Evolutionary conservation across 371 early-diverging fungal species (phyloP).

Genomic region (Mucor ambiguus): DNA sequence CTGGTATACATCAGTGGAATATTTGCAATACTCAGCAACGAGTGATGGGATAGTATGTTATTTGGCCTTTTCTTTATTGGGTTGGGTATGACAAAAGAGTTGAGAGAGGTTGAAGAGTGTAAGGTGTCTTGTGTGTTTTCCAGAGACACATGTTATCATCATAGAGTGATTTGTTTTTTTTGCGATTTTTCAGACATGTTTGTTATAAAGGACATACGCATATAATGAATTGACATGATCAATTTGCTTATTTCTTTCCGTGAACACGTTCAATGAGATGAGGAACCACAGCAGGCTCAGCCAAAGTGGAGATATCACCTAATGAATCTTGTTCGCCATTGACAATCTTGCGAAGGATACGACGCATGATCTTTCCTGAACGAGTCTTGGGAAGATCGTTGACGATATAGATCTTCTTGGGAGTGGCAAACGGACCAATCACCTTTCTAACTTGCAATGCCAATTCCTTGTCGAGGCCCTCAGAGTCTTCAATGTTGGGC

Average conservation of each 20-base stretch:
- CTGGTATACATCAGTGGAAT: too few species aligned
- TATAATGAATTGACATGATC: too few species aligned
- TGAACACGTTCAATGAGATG: constrained; percentile 32
- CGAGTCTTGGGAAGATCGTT: constrained; percentile 97
- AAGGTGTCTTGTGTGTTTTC: too few species aligned
- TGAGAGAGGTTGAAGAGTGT: too few species aligned
- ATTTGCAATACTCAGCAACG: too few species aligned
- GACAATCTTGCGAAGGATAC: constrained; percentile 93
- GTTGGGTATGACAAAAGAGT: too few species aligned
- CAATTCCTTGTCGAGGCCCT: constrained; percentile 65
- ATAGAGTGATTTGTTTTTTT: too few species aligned
- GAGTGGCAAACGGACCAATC: constrained; percentile 96
- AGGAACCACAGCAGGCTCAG: constrained; percentile 70
- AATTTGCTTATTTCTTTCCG: constrained; percentile 12
- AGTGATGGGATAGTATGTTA: too few species aligned
- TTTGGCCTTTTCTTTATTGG: too few species aligned
- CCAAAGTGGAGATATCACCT: constrained; percentile 88
- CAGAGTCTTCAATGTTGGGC: constrained; percentile 53
- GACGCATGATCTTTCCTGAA: constrained; percentile 96
- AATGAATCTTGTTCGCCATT: constrained; percentile 82
- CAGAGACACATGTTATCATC: too few species aligned
- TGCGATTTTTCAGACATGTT: too few species aligned
- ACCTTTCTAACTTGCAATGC: constrained; percentile 78
- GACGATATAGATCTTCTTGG: constrained; percentile 83
- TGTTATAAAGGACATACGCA: too few species aligned